A percentile compares a stretch with the other conserved stretches of the same genome.
Conservation (phyloP, 2,329 filamentous ascomycete species). For the Monilinia fructigena region DNA sequence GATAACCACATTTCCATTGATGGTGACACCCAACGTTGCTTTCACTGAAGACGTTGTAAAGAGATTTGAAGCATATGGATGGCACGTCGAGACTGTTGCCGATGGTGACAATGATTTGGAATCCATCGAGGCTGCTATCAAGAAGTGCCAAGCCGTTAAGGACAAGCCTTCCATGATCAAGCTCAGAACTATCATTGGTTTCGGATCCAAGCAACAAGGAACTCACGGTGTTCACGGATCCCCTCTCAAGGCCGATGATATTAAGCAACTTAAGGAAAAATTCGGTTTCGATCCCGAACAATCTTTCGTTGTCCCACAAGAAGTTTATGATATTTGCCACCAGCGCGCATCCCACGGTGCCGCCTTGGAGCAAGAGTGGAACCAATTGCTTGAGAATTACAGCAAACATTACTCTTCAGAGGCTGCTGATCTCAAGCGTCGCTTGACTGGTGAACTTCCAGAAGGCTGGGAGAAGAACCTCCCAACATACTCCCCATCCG, state of each 20-base stretch:
- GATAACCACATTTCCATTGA: slow-evolving; percentile 98
- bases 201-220: slow-evolving; percentile 87
- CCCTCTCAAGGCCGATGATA: slow-evolving; percentile 91
- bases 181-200: slow-evolving; percentile 96
- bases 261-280: slow-evolving; percentile 88
- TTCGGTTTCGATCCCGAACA: slow-evolving; percentile 96
- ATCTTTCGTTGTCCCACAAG: slow-evolving; percentile 88
- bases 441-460: slow-evolving; percentile 78
- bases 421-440: slow-evolving; percentile 76
- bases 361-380: slow-evolving; percentile 91
- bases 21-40: slow-evolving; percentile 89
- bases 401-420: slow-evolving; percentile 72
- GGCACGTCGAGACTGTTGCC: slow-evolving; percentile 82
- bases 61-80: slow-evolving; percentile 96
- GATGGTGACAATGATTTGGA: slow-evolving; percentile 88
- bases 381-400: slow-evolving; percentile 88
- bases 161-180: slow-evolving; percentile 98
- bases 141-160: slow-evolving; percentile 79
- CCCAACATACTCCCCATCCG: slow-evolving; percentile 83
- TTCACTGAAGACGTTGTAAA: slow-evolving; percentile 97
- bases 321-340: slow-evolving; percentile 89
- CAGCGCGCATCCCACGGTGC: slow-evolving; percentile 84
- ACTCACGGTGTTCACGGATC: slow-evolving; percentile 96
- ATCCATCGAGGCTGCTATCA: slow-evolving; percentile 83
- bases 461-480: slow-evolving; percentile 95